Percentiles rank a stretch among this genome's conserved stretches.
Conservation (phyloP, 2,329 filamentous ascomycete genomes). For the Monascus ruber region DNA sequence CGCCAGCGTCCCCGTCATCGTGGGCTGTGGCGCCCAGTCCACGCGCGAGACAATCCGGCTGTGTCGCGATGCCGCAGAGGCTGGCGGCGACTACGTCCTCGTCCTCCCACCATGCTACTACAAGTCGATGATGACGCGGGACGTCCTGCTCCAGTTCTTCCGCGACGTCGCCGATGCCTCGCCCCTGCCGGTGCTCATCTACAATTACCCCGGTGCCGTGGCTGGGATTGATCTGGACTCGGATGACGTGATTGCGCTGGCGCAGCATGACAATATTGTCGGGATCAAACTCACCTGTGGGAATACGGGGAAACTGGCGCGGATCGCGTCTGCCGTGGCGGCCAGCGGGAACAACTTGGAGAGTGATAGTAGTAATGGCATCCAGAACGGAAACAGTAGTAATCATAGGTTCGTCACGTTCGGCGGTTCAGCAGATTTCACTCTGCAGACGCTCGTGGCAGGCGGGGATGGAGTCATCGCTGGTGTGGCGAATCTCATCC, state of each 20-base stretch:
- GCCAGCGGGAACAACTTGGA: slow-evolving; percentile 5
- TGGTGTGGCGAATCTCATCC: slow-evolving; percentile 74
- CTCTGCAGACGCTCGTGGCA: slow-evolving; percentile 65
- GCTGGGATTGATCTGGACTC: slow-evolving; percentile 58
- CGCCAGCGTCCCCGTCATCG: slow-evolving; percentile 57
- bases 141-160: slow-evolving; percentile 54
- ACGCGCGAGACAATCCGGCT: slow-evolving; percentile 60
- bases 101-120: slow-evolving; percentile 71
- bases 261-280: slow-evolving; percentile 53
- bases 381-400: background rate
- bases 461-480: slow-evolving; percentile 78
- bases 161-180: slow-evolving; percentile 49
- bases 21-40: slow-evolving; percentile 63
- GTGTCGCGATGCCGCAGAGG: slow-evolving; percentile 55
- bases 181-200: slow-evolving; percentile 55
- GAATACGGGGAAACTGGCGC: slow-evolving; percentile 60
- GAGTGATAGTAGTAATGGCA: background rate
- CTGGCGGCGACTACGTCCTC: slow-evolving; percentile 64
- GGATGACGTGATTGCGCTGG: slow-evolving; percentile 49
- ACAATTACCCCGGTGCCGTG: slow-evolving; percentile 60
- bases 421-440: slow-evolving; percentile 80
- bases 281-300: slow-evolving; percentile 63
- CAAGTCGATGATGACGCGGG: slow-evolving; percentile 51
- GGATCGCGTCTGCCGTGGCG: slow-evolving; percentile 42
- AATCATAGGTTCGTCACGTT: slow-evolving; percentile 60